Evolutionary conservation across 345 rosid genomes (phyloP).

Genomic region (Rhodamnia argentea): DNA sequence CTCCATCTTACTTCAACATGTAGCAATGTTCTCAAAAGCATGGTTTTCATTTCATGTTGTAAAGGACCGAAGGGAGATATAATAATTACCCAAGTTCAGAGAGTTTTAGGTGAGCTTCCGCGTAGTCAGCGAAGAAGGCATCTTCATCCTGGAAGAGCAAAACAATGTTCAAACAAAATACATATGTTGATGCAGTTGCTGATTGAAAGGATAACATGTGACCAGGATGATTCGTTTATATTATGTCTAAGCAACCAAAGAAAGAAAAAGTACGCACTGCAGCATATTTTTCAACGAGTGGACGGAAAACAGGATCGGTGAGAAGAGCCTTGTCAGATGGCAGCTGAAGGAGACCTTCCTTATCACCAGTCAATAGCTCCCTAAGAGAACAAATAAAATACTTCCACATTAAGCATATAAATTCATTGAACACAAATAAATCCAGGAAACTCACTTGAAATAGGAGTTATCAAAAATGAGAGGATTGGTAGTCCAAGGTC

Average conservation of each 20-base stretch:
- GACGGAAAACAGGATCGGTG: conserved; percentile 80
- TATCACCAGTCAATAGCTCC: conserved; percentile 78
- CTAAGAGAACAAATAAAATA: conserved; percentile 14
- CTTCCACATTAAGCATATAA: background rate
- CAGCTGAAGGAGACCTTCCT: conserved; percentile 73
- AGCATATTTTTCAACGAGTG: conserved; percentile 87
- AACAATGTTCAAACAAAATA: background rate
- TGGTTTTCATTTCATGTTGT: background rate
- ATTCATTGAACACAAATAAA: background rate
- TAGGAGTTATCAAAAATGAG: conserved; percentile 86
- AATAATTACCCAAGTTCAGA: conserved; percentile 82
- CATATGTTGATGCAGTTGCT: background rate
- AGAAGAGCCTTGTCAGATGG: conserved; percentile 81
- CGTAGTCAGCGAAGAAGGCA: conserved; percentile 75
- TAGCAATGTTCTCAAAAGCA: background rate
- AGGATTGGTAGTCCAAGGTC: conserved; percentile 87
- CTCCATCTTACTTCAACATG: background rate
- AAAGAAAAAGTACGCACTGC: conserved; percentile 3
- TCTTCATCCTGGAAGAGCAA: conserved; percentile 64
- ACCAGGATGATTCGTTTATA: too few relatives aligned
- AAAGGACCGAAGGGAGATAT: background rate
- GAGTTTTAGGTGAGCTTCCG: conserved; percentile 77
- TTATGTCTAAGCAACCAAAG: background rate
- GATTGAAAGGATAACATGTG: background rate
- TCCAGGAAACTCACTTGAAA: conserved; percentile 47